Evolutionary conservation across 768 basidiomycete species (phyloP).

Genomic region (Glaciozyma antarctica): DNA sequence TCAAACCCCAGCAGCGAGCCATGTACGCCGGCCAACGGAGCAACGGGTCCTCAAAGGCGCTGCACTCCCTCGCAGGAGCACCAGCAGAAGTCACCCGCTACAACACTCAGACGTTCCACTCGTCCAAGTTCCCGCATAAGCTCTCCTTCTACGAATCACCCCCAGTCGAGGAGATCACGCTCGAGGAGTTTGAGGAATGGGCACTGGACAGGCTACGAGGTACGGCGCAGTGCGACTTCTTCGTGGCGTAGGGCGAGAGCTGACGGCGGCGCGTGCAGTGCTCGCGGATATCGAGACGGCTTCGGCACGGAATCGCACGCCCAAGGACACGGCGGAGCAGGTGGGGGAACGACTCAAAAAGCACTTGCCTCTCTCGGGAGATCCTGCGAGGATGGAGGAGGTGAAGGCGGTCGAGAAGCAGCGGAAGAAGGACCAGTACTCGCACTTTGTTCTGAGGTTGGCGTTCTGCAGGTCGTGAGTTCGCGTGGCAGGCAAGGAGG

Average conservation of each 20-base stretch:
- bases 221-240: slow-evolving; percentile 9
- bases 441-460: slow-evolving; percentile 85
- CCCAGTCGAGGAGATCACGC: slow-evolving; percentile 74
- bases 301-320: slow-evolving; percentile 68
- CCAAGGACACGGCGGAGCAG: slow-evolving; percentile 62
- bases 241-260: background rate
- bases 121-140: slow-evolving; percentile 51
- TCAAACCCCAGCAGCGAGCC: too few species aligned
- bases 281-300: slow-evolving; percentile 87
- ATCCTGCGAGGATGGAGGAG: slow-evolving; percentile 45
- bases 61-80: too few species aligned
- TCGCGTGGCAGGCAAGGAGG: background rate
- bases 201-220: slow-evolving; percentile 74
- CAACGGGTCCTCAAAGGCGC: too few species aligned
- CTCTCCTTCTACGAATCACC: slow-evolving; percentile 64
- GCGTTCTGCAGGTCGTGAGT: slow-evolving; percentile 93
- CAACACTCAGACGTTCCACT: background rate
- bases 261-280: slow-evolving; percentile 40
- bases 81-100: background rate
- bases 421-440: slow-evolving; percentile 71
- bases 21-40: too few species aligned
- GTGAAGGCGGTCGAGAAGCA: slow-evolving; percentile 46
- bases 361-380: slow-evolving; percentile 61
- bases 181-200: slow-evolving; percentile 89
- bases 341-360: slow-evolving; percentile 58